Evolutionary conservation across 2,329 filamentous ascomycete genomes (phyloP).

Genomic region (Penicillium sp.): DNA sequence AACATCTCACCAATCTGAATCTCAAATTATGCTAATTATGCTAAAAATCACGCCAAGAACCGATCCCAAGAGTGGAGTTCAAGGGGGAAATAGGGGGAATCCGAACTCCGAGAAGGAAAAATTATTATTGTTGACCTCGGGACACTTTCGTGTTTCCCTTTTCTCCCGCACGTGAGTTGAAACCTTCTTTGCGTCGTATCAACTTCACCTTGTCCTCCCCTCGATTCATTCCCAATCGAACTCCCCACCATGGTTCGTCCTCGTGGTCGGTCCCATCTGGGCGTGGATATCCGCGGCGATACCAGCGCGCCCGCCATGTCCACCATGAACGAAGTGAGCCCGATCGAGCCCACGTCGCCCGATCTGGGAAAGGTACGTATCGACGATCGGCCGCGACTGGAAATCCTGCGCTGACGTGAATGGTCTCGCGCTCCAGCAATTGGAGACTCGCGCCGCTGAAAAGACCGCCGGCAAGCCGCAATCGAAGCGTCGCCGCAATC

Average conservation of each 20-base stretch:
- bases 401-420: background rate
- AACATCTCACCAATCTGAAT: too few species aligned
- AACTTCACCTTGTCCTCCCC: background rate
- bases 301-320: slow-evolving; percentile 44
- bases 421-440: slow-evolving; percentile 11
- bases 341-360: slow-evolving; percentile 26
- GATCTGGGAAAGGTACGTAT: slow-evolving; percentile 29
- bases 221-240: background rate
- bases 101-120: too few species aligned
- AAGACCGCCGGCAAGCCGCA: slow-evolving; percentile 32
- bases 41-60: too few species aligned
- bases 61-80: too few species aligned
- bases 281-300: slow-evolving; percentile 45
- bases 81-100: too few species aligned
- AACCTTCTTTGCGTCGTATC: background rate
- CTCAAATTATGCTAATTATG: too few species aligned
- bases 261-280: slow-evolving; percentile 42
- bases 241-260: slow-evolving; percentile 34
- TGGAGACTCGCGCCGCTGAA: slow-evolving; percentile 21
- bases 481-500: slow-evolving; percentile 42
- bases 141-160: too few species aligned
- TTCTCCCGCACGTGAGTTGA: too few species aligned
- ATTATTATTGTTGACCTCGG: too few species aligned
- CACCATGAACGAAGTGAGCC: slow-evolving; percentile 39
- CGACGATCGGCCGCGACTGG: slow-evolving; percentile 1